phyloP scores from a whole-genome alignment of 139 green algal species.

The Trebouxia sp. region DNA sequence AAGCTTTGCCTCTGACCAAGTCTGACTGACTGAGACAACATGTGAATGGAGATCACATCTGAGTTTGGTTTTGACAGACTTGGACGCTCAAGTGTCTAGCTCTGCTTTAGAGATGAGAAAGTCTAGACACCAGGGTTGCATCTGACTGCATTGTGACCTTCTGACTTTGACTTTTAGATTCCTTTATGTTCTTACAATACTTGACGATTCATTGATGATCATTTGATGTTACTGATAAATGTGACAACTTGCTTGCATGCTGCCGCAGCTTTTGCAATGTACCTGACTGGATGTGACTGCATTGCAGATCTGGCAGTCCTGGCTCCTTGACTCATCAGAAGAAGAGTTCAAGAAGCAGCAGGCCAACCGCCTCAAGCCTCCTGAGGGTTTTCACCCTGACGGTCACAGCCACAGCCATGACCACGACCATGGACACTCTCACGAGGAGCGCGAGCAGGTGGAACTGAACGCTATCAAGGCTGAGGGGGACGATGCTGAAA shows the following conservation, averaged over 20 bases:
- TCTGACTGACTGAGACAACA: too few species aligned
- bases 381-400: conserved; percentile 18
- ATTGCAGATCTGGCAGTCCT: conserved; percentile 26
- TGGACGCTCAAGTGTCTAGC: too few species aligned
- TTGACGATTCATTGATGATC: too few species aligned
- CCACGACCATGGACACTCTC: conserved; percentile 47
- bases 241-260: too few species aligned
- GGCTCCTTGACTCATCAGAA: conserved; percentile 36
- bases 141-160: too few species aligned
- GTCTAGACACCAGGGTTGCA: background rate
- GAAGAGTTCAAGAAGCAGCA: conserved; percentile 42
- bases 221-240: too few species aligned
- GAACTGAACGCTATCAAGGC: conserved; percentile 1
- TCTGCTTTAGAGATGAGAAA: too few species aligned
- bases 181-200: too few species aligned
- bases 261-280: background rate
- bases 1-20: too few species aligned
- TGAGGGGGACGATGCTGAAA: conserved; percentile 18
- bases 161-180: too few species aligned
- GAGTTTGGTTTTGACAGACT: too few species aligned
- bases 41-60: too few species aligned
- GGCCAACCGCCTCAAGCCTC: background rate
- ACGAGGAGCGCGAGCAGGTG: conserved; percentile 37
- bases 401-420: background rate
- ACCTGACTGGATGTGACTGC: background rate